Conservation (phyloP, 2,329 filamentous ascomycete species). For the Thielaviopsis musarum region DNA sequence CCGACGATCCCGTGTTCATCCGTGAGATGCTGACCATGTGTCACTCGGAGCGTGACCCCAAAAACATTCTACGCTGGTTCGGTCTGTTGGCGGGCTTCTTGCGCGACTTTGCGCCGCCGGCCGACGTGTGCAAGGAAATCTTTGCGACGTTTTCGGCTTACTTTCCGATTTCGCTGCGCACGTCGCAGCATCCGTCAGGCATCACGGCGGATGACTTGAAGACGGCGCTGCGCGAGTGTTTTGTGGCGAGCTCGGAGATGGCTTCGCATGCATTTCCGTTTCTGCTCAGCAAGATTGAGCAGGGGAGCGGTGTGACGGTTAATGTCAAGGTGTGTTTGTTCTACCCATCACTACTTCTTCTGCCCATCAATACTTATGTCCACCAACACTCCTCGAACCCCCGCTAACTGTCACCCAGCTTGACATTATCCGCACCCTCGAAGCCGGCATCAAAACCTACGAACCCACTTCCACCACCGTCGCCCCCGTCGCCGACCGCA, state of each 20-base stretch:
- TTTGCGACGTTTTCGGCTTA: conserved; percentile 42
- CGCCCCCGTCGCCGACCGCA: conserved; percentile 30
- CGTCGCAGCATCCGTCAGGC: conserved; percentile 29
- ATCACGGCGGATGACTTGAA: conserved; percentile 42
- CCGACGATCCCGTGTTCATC: conserved; percentile 29
- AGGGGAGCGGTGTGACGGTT: conserved; percentile 39
- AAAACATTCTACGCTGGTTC: conserved; percentile 41
- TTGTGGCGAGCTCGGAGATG: conserved; percentile 31
- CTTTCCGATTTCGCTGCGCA: conserved; percentile 41
- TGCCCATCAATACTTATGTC: neutral
- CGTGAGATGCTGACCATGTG: conserved; percentile 33
- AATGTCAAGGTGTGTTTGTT: conserved; percentile 32
- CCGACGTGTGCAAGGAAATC: conserved; percentile 30
- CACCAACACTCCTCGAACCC: conserved; percentile 7
- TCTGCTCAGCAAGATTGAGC: conserved; percentile 38
- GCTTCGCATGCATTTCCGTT: conserved; percentile 33
- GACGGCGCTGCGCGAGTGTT: conserved; percentile 33
- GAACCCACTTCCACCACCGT: conserved; percentile 28
- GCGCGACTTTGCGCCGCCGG: conserved; percentile 26
- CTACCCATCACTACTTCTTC: neutral
- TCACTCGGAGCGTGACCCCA: conserved; percentile 37
- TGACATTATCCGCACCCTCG: conserved; percentile 39
- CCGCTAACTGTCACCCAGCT: conserved; percentile 20
- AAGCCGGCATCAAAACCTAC: conserved; percentile 35
- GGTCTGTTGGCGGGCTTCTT: conserved; percentile 30